These are phyloP conservation scores for Phylloporus sp. DNA, from an alignment of 1,284 basidiomycete genomes.

Conservation along the genomic window DNA sequence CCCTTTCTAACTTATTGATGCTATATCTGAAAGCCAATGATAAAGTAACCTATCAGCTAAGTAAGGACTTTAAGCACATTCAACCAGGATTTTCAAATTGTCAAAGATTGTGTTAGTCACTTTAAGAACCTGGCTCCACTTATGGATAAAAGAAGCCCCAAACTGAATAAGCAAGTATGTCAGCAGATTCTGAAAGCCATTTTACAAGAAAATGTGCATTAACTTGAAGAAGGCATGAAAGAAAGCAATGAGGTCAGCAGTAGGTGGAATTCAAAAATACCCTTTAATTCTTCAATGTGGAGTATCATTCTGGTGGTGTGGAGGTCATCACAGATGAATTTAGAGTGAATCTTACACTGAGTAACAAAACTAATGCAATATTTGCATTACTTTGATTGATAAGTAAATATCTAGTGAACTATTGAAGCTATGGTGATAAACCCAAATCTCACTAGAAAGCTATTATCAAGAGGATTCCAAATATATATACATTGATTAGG, in stretches of 20 bases:
- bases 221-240: constrained; percentile 3
- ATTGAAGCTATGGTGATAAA: too few relatives aligned
- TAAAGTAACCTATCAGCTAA: constrained; percentile 5
- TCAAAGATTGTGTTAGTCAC: constrained; percentile 6
- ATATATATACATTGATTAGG: too few relatives aligned
- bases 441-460: too few relatives aligned
- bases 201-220: constrained; percentile 11
- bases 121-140: constrained; percentile 19
- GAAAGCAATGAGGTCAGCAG: background rate
- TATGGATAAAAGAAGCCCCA: background rate
- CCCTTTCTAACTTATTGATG: constrained; percentile 11
- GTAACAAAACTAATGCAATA: too few relatives aligned
- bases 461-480: too few relatives aligned
- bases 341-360: too few relatives aligned
- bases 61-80: background rate
- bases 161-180: constrained; percentile 12
- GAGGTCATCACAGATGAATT: constrained; percentile 11
- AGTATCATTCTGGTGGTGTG: background rate
- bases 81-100: background rate
- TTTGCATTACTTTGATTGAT: too few relatives aligned
- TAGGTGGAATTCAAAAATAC: background rate
- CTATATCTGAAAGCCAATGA: constrained; percentile 25
- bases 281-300: background rate
- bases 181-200: constrained; percentile 17
- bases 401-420: too few relatives aligned